Evolutionary conservation across 768 basidiomycete species (phyloP), one percentile per base, ranked within the genome.

Genomic region (Imleria badia): DNA sequence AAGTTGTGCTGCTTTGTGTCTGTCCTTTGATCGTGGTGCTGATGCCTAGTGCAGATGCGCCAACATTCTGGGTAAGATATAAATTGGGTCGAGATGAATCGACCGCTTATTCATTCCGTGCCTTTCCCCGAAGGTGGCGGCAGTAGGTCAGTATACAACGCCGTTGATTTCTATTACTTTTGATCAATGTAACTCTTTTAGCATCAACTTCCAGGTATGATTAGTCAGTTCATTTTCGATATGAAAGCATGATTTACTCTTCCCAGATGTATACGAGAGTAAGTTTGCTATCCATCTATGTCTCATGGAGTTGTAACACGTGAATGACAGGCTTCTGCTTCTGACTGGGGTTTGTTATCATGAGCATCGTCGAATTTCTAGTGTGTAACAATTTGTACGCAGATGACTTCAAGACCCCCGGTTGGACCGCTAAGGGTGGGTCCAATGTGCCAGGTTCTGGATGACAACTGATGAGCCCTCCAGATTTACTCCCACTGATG

Each of bases 341-440:
- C 85, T 26, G 85, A 86, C 61, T 86, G 85, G 84, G 82, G 85
- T 85, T 56, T 41, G 77, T 60, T 33, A 19, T 40, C 14, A 48
- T 38, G n/a, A 29, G 29, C 42, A 35, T 42, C 9, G n/a, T 33
- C 6, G 33, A 30, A 15, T 38, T 20, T 10, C 17, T 23, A 6
- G 17, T 8, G 20, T 26, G 17, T 51, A 30, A 57, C 5, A 14
- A 40, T 30, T 31, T 26, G 13, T 45, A 19, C 36, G 13, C 55
- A 85, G 86, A 87, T 65, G 85, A 87, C 68, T 88, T 87, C 77
- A 87, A 87, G 75, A 77, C 78, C 19, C 78, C 79, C 40, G 86
- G 85, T 44, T 87, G 86, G 86, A 81, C 79, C 10, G 81, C 81
- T 10, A 75, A 85, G 68, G 83, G 83, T 83, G 55, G 22, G 68